Percentiles rank a stretch among this genome's conserved stretches.
Conservation (phyloP, 495 filamentous ascomycete species). For the Talaromyces stipitatus region DNA sequence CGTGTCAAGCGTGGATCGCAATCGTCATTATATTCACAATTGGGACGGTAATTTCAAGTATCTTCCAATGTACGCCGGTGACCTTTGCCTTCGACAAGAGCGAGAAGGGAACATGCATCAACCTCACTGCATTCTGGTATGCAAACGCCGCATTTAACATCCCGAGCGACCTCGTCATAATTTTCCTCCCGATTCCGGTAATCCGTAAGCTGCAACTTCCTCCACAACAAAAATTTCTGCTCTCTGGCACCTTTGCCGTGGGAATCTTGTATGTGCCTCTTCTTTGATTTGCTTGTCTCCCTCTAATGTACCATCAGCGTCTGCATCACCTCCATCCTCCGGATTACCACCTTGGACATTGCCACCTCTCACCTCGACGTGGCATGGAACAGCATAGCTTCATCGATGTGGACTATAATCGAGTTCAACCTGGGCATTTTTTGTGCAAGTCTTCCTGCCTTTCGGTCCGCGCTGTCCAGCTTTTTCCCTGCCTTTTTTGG, state of each 20-base stretch:
- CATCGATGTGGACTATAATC: constrained; percentile 38
- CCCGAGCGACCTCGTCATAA: constrained; percentile 29
- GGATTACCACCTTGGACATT: constrained; percentile 21
- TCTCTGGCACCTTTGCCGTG: constrained; percentile 26
- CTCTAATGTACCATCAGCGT: constrained; percentile 34
- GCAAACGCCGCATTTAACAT: constrained; percentile 18
- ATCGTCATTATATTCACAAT: constrained; percentile 28
- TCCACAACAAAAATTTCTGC: constrained; percentile 18
- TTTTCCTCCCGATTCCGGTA: constrained; percentile 29
- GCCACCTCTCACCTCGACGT: constrained; percentile 16
- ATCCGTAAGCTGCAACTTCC: constrained; percentile 27
- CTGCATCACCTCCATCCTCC: constrained; percentile 24
- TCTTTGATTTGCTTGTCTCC: constrained; percentile 26
- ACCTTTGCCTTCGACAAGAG: constrained; percentile 27
- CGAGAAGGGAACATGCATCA: constrained; percentile 15
- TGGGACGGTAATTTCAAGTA: constrained; percentile 27
- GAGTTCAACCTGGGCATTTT: constrained; percentile 39
- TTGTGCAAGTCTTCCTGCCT: constrained; percentile 38
- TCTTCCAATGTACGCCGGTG: constrained; percentile 39
- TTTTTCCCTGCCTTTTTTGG: constrained; percentile 14
- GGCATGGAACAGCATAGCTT: constrained; percentile 22
- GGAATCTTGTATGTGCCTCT: constrained; percentile 32
- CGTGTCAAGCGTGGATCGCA: constrained; percentile 7
- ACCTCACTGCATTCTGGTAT: constrained; percentile 11
- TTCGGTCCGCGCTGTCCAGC: constrained; percentile 19